phyloP scores from a whole-genome alignment of 371 early-diverging fungal genomes.

The Mucor ambiguus region DNA sequence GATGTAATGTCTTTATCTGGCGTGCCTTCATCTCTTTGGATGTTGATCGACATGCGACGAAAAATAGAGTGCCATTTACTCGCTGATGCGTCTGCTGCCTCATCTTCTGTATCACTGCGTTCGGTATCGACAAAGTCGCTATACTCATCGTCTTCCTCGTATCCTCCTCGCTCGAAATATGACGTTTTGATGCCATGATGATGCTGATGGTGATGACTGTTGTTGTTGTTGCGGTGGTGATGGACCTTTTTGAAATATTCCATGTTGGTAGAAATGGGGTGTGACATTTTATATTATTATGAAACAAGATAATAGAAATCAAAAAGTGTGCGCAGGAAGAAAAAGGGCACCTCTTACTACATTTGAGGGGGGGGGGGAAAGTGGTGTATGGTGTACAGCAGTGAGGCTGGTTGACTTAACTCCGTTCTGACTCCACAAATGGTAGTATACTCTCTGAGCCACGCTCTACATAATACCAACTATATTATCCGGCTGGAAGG shows the following conservation, averaged over 20 bases:
- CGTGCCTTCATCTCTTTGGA: slow-evolving; percentile 25
- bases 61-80: slow-evolving; percentile 35
- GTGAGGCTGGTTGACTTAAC: background rate
- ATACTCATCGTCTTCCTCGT: slow-evolving; percentile 6
- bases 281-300: slow-evolving; percentile 8
- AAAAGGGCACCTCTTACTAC: background rate
- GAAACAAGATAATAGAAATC: background rate
- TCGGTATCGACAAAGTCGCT: slow-evolving; percentile 6
- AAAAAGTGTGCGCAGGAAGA: background rate
- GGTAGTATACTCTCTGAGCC: background rate
- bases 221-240: background rate
- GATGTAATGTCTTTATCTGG: slow-evolving; percentile 16
- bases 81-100: background rate
- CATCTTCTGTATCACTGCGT: background rate
- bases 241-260: slow-evolving; percentile 10
- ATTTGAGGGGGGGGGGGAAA: background rate
- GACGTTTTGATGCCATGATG: slow-evolving; percentile 4
- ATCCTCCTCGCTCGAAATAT: slow-evolving; percentile 7
- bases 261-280: slow-evolving; percentile 16
- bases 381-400: background rate
- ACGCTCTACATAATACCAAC: no score
- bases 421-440: background rate
- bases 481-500: no score
- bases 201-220: background rate
- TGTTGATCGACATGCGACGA: slow-evolving; percentile 40